Conservation (phyloP, 768 basidiomycete genomes). For the Lactarius akahatsu region DNA sequence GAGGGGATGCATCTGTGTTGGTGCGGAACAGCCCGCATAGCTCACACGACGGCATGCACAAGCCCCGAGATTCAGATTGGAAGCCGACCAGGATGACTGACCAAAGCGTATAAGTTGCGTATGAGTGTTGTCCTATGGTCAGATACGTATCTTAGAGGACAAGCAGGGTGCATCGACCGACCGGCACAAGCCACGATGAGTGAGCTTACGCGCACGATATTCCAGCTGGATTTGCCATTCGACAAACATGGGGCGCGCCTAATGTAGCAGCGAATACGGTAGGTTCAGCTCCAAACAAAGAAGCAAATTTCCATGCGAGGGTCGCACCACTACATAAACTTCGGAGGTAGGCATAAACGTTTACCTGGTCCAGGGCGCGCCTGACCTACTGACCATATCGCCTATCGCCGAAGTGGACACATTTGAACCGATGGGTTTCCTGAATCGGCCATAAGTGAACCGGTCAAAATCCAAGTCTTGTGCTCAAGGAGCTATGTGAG, state of each 20-base stretch:
- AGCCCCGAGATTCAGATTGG: neutral
- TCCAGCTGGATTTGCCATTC: neutral
- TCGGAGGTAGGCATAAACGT: conserved; percentile 2
- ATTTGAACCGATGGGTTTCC: too few species aligned
- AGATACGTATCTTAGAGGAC: neutral
- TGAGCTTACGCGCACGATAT: neutral
- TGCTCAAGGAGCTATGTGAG: neutral
- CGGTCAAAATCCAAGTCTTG: neutral
- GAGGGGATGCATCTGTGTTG: neutral
- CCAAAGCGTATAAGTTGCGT: neutral
- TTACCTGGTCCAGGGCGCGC: neutral
- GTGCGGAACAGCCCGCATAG: neutral
- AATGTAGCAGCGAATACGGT: neutral
- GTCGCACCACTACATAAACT: neutral
- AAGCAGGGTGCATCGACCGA: too few species aligned
- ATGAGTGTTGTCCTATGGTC: neutral
- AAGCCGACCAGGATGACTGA: neutral
- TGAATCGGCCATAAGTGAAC: neutral
- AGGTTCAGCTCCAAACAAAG: neutral
- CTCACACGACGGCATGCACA: neutral
- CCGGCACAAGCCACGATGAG: neutral
- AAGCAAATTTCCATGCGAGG: neutral
- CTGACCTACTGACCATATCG: neutral
- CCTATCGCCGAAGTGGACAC: neutral
- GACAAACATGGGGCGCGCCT: neutral